Percentiles rank a stretch among this genome's conserved stretches.
Conservation (phyloP, 345 rosid genomes). For the Kandelia obovata region DNA sequence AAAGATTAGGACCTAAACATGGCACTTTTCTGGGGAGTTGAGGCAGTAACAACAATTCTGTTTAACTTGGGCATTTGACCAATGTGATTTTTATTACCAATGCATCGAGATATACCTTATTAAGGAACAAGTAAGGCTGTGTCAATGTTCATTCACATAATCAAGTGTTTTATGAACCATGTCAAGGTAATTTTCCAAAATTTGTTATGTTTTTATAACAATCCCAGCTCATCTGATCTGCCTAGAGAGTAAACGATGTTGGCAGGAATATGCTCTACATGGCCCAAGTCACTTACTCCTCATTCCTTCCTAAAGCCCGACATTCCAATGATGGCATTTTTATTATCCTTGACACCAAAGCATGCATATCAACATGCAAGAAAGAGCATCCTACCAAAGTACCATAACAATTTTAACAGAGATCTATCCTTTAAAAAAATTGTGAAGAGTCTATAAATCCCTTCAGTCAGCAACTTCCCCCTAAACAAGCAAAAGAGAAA, state of each 20-base stretch:
- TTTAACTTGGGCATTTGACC: background rate
- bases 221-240: background rate
- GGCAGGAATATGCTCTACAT: background rate
- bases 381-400: background rate
- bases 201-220: no score
- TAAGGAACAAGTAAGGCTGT: background rate
- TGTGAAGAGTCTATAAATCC: no score
- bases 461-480: no score
- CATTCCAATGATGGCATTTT: background rate
- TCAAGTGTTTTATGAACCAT: background rate
- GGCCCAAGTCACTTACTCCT: background rate
- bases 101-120: background rate
- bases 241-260: background rate
- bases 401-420: no score
- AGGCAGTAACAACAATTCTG: background rate
- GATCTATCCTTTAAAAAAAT: no score
- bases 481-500: no score
- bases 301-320: background rate
- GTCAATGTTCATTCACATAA: background rate
- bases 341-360: background rate
- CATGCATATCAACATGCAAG: slow-evolving; percentile 1
- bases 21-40: background rate
- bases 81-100: no score
- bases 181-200: background rate
- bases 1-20: background rate